Base-by-base conservation (phyloP, 768 basidiomycete genomes). In the Peribolospora kevripleyi region DNA sequence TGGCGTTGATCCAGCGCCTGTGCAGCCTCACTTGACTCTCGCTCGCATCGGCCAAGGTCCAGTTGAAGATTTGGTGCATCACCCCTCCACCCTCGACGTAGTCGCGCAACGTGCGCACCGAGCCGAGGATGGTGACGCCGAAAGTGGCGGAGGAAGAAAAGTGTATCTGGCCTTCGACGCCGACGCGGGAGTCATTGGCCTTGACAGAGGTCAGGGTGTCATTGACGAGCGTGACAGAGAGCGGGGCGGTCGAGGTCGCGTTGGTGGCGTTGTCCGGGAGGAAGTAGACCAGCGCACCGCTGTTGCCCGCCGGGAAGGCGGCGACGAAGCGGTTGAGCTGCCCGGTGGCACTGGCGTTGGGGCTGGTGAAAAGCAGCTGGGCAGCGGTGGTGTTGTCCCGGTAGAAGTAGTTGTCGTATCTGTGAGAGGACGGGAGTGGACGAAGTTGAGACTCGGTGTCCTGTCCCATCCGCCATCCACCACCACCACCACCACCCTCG, bases 271-370 rank as follows among this genome's bases (percentile, higher is more conserved):
- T 63, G 4, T 55, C 7, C 1, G 71, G 70, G 4, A 73, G 60
- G 57, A 72, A 72, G 60, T 70, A 72, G 1, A 68, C 64, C 42
- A 71, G 58, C 4, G 69, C 68, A 3, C 71, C 72, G 7, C 70
- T 69, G 58, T 72, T 73, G 7, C 71, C 72, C 40, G 70, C 68
- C 37, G 72, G 72, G 46, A 72, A 65, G 39, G 70, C 71, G 3
- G 66, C 67, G 42, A 73, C 71, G 45, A 72, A 63, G 10, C 71
- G 64, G 4, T 67, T 64, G 7, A 65, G 64, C 37, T 54, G 60
- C 8, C 57, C 57, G 3, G 63, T 57, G 25, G 25, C 25, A 1
- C 25, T 25, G 51, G 60, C 64, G 42, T 63, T 56, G 7, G 61
- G 38, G 50, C 63, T 67, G 3, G 71, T 68, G 3, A 73, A 59